Percentiles rank a stretch among this genome's conserved stretches.
Evolutionary conservation across 768 basidiomycete species (phyloP).

Genomic region (Cystofilobasidium capitatum): DNA sequence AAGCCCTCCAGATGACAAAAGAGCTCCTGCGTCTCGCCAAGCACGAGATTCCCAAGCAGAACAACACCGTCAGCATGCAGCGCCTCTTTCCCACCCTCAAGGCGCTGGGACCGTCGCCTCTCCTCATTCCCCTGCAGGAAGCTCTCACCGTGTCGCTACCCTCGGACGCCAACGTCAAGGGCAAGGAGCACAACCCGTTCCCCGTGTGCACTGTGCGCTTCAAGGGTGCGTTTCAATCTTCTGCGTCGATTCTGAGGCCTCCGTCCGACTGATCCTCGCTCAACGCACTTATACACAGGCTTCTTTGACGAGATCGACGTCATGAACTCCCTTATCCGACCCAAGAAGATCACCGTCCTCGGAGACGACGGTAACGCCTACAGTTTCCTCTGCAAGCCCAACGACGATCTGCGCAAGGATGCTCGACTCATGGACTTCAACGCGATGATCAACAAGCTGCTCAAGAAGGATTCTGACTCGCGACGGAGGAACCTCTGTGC

Average conservation of each 20-base stretch:
- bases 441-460: constrained; percentile 88
- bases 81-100: constrained; percentile 51
- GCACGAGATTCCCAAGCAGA: constrained; percentile 44
- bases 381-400: constrained; percentile 90
- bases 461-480: constrained; percentile 88
- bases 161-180: constrained; percentile 49
- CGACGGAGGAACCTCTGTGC: constrained; percentile 77
- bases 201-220: constrained; percentile 67
- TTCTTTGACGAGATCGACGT: constrained; percentile 75
- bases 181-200: constrained; percentile 68
- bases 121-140: constrained; percentile 87
- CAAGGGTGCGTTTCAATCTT: background rate
- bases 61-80: constrained; percentile 46
- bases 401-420: constrained; percentile 94
- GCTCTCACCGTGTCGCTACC: constrained; percentile 85
- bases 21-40: constrained; percentile 52
- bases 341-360: constrained; percentile 75
- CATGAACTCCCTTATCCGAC: constrained; percentile 84
- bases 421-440: constrained; percentile 97
- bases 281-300: constrained; percentile 42
- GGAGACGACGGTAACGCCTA: constrained; percentile 76
- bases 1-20: constrained; percentile 55
- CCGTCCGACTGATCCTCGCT: background rate
- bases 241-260: background rate
- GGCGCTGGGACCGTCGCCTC: constrained; percentile 50